A percentile compares a stretch with the other conserved stretches of the same genome.
phyloP scores from a whole-genome alignment of 2,329 filamentous ascomycete species.

The Penicillium olsonii region DNA sequence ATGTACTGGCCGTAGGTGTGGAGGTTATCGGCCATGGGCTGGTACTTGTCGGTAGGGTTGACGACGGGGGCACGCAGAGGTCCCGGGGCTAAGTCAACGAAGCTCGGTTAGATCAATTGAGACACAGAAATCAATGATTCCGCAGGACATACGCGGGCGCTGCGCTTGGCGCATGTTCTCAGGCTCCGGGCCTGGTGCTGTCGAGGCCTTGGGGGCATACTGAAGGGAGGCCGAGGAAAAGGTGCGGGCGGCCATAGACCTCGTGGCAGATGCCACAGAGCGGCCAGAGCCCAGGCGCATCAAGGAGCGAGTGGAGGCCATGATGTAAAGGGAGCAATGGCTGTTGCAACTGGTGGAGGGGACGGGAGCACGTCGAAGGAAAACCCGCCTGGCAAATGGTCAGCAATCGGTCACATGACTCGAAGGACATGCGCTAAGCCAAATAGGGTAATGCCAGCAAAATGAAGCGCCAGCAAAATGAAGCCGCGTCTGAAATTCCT shows the following conservation, averaged over 20 bases:
- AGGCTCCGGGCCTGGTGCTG: constrained; percentile 59
- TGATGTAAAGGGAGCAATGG: constrained; percentile 37
- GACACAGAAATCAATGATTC: background rate
- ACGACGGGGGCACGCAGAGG: constrained; percentile 76
- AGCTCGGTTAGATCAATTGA: constrained; percentile 20
- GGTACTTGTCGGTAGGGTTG: constrained; percentile 91
- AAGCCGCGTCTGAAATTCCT: constrained; percentile 30
- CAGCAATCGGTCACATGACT: constrained; percentile 25
- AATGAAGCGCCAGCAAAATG: constrained; percentile 31
- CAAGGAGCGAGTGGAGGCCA: constrained; percentile 49
- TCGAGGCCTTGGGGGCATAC: constrained; percentile 50
- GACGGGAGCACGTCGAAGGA: constrained; percentile 20
- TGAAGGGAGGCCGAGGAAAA: constrained; percentile 45
- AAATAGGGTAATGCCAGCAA: constrained; percentile 26
- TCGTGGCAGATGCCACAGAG: constrained; percentile 38
- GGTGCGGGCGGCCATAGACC: constrained; percentile 37
- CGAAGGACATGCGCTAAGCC: constrained; percentile 23
- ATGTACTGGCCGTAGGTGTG: constrained; percentile 96
- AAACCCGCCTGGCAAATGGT: constrained; percentile 26
- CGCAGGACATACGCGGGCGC: constrained; percentile 48
- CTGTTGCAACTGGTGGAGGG: constrained; percentile 21
- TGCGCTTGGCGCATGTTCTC: constrained; percentile 68
- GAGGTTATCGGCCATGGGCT: constrained; percentile 80
- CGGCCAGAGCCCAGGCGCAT: constrained; percentile 46
- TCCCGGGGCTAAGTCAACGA: constrained; percentile 47